Conservation (phyloP, 1,284 basidiomycete genomes). For the Cryptococcus wingfieldii region DNA sequence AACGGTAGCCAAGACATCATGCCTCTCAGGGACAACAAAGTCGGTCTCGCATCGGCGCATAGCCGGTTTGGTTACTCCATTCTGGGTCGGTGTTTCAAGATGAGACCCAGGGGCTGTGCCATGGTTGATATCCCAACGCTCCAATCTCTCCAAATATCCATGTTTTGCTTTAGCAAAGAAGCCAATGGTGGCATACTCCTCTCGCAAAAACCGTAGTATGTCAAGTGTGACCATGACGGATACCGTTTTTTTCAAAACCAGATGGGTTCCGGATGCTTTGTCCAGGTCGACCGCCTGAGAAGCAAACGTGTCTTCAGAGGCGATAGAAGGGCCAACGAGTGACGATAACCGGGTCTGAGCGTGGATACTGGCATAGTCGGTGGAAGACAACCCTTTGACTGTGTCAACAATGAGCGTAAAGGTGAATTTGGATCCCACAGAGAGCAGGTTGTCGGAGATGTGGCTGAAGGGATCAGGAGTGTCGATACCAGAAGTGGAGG, state of each 20-base stretch:
- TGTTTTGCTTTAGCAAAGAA: constrained; percentile 77
- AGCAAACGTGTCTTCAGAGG: constrained; percentile 75
- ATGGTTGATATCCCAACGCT: constrained; percentile 79
- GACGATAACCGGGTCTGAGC: constrained; percentile 78
- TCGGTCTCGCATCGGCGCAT: constrained; percentile 89
- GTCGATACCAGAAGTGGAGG: constrained; percentile 27
- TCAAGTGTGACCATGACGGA: constrained; percentile 70
- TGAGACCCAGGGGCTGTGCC: constrained; percentile 10
- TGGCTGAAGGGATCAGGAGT: constrained; percentile 18
- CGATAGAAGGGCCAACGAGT: constrained; percentile 63
- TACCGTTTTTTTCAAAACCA: constrained; percentile 75
- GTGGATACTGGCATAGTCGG: constrained; percentile 78
- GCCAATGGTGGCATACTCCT: constrained; percentile 76
- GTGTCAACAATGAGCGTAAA: constrained; percentile 79
- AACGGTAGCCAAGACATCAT: constrained; percentile 82
- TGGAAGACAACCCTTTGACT: constrained; percentile 75
- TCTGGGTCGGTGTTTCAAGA: constrained; percentile 3
- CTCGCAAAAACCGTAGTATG: constrained; percentile 65
- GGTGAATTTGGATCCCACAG: constrained; percentile 68
- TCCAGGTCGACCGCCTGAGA: constrained; percentile 72
- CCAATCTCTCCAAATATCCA: constrained; percentile 78
- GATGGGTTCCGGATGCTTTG: constrained; percentile 63
- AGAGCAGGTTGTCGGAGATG: constrained; percentile 48
- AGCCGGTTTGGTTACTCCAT: constrained; percentile 48
- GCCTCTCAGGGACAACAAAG: constrained; percentile 79